A percentile compares a stretch with the other conserved stretches of the same genome.
Conservation (phyloP, 768 basidiomycete species). For the Mycena alexandri region DNA sequence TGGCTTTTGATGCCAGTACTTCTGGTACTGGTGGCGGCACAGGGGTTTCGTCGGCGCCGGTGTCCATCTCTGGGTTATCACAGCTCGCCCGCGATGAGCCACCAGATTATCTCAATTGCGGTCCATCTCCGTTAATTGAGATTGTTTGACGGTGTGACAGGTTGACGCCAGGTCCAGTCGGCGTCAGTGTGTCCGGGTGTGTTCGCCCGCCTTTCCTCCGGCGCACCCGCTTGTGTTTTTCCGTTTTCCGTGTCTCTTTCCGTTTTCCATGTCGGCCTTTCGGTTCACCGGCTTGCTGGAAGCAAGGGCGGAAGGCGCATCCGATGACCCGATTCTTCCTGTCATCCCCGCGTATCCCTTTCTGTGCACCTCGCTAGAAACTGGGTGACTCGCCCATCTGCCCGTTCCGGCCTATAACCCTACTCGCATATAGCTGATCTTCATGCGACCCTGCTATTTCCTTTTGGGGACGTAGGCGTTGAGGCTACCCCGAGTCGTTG, state of each 20-base stretch:
- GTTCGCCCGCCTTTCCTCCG: too few relatives aligned
- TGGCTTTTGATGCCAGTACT: not conserved
- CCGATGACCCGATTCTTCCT: too few relatives aligned
- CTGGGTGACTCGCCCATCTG: too few relatives aligned
- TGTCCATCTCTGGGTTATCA: not conserved
- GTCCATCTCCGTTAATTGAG: not conserved
- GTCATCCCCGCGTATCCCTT: too few relatives aligned
- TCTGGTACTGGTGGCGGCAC: conserved; percentile 3
- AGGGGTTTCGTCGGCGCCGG: conserved; percentile 9
- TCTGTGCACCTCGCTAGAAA: too few relatives aligned
- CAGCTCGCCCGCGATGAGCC: not conserved
- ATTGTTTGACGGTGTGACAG: not conserved
- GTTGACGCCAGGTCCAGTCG: not conserved
- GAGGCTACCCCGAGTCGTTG: not conserved
- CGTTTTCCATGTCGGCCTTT: not conserved
- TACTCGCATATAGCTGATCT: not conserved
- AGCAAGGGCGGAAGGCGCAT: too few relatives aligned
- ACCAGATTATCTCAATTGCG: not conserved
- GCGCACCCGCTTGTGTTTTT: not conserved
- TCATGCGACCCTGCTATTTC: conserved; percentile 18
- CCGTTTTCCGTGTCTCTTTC: not conserved
- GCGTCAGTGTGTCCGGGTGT: too few relatives aligned
- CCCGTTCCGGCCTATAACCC: too few relatives aligned
- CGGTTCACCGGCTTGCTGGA: too few relatives aligned
- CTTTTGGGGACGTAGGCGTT: conserved; percentile 34